These are phyloP conservation scores for Xylariales sp. DNA, from an alignment of 2,329 filamentous ascomycete species.

Conservation along the genomic window DNA sequence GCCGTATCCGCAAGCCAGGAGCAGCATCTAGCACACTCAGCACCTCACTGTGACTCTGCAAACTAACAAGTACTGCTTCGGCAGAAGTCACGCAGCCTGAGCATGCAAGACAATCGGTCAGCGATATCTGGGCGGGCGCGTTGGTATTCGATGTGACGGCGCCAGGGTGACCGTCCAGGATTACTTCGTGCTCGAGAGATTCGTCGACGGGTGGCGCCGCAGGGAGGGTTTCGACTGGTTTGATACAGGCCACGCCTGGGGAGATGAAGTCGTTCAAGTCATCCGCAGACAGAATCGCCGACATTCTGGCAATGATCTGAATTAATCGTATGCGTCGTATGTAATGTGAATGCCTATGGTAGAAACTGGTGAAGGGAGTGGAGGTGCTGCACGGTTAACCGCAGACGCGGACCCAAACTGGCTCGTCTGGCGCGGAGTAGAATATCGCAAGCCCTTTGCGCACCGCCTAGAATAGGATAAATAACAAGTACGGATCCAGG, in stretches of 20 bases:
- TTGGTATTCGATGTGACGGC: conserved; percentile 46
- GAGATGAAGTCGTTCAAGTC: conserved; percentile 99
- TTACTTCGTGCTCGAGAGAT: conserved; percentile 71
- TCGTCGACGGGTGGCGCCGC: conserved; percentile 39
- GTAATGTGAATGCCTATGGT: too few species aligned
- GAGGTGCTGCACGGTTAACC: too few species aligned
- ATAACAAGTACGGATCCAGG: too few species aligned
- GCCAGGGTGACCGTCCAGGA: conserved; percentile 77
- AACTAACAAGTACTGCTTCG: conserved; percentile 90
- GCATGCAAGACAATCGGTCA: conserved; percentile 96
- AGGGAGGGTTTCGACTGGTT: conserved; percentile 90
- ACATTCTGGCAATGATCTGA: conserved; percentile 59
- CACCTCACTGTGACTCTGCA: conserved; percentile 93
- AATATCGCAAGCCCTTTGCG: too few species aligned
- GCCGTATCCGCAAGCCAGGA: conserved; percentile 40
- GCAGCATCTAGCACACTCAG: conserved; percentile 72
- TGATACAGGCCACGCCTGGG: conserved; percentile 95
- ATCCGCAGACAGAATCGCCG: conserved; percentile 93
- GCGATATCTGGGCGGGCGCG: conserved; percentile 82
- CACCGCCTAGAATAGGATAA: too few species aligned
- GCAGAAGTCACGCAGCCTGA: conserved; percentile 97
- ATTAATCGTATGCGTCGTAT: too few species aligned
- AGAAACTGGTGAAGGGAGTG: too few species aligned
- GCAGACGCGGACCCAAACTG: too few species aligned
- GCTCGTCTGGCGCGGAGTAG: too few species aligned